Conservation (phyloP, 73 alveolate genomes). For the Blepharisma stoltei region DNA sequence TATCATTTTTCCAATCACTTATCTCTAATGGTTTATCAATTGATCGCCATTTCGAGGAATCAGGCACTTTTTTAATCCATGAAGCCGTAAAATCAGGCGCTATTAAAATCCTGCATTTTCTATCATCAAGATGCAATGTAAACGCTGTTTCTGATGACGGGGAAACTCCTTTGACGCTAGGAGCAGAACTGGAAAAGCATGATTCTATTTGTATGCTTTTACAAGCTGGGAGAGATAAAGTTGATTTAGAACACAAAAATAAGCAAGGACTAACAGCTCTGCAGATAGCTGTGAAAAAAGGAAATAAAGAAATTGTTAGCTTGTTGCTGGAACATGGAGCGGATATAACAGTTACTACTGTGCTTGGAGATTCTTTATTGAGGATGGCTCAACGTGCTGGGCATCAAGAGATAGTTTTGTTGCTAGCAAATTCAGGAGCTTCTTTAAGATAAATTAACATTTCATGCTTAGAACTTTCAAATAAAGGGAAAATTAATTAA, state of each 20-base stretch:
- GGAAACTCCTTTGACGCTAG: constrained; percentile 19
- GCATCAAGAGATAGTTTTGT: constrained; percentile 27
- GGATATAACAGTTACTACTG: not conserved
- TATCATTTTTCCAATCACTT: not conserved
- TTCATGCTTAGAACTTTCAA: too few relatives aligned
- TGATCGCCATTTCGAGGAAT: not conserved
- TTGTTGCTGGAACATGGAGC: constrained; percentile 13
- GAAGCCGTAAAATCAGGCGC: constrained; percentile 31
- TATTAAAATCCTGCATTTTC: constrained; percentile 6
- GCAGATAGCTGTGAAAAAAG: constrained; percentile 24
- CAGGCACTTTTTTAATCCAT: constrained; percentile 13
- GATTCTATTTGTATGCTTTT: constrained; percentile 17
- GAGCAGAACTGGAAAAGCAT: constrained; percentile 22
- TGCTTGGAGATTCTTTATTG: constrained; percentile 5
- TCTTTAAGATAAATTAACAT: not conserved
- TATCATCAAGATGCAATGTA: not conserved
- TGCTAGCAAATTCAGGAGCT: constrained; percentile 25
- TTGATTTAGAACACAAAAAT: constrained; percentile 8
- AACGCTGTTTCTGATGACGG: not conserved
- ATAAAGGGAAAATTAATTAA: too few relatives aligned
- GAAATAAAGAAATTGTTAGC: constrained; percentile 26
- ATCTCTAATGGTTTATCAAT: not conserved
- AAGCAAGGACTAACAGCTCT: not conserved
- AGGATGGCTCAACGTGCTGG: constrained; percentile 24
- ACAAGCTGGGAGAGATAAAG: constrained; percentile 20